Base-by-base conservation (phyloP, 192 early-diverging fungal genomes). In the Pilaira anomala region DNA sequence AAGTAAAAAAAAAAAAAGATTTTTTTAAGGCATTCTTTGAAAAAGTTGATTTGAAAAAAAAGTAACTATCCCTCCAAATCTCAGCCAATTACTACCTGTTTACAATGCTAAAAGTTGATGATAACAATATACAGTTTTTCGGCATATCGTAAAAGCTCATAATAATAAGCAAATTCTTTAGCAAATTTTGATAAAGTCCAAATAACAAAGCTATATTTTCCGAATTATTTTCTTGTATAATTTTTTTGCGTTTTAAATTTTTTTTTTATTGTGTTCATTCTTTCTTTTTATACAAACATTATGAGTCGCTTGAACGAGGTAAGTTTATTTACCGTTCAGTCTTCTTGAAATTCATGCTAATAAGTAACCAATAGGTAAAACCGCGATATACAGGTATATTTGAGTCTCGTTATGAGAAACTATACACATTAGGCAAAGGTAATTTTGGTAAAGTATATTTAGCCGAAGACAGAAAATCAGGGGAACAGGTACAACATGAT, bases 401-500 rank as follows among this genome's bases (percentile, higher is more conserved):
- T 33, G 22, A 62, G 16, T 25, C 16, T 12, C 60, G 60, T 19
- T 69, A 69, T 40, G 18, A 29, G 5, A 69, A 46, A 7, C 18
- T 69, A 13, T 28, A 48, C 28, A 82, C 74, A 26, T 53, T 85
- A 39, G 83, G 83, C 12, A 78, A 85, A 57, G 83, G 83, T 13
- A 85, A 81, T 49, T 85, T 83, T 72, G 83, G 83, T 18, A 85
- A 85, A 55, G 83, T 85, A 4, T 76, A 82, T 29, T 60, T 85
- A 18, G 83, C 80, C 14, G 76, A 83, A 52, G 74, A 85, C 57
- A 59, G 67, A 46, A 48, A 67, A 2, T 72, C 78, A 25, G 68
- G 72, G 9, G 65, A 76, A 45, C 70, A 83, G 62, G 81, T 80
- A 70, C 39, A n/a, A n/a, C n/a, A n/a, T n/a, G n/a, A n/a, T n/a